A percentile compares a stretch with the other conserved stretches of the same genome.
These are phyloP conservation scores for Hippophae rhamnoides DNA, from an alignment of 306 rosid species.

Conservation along the genomic window DNA sequence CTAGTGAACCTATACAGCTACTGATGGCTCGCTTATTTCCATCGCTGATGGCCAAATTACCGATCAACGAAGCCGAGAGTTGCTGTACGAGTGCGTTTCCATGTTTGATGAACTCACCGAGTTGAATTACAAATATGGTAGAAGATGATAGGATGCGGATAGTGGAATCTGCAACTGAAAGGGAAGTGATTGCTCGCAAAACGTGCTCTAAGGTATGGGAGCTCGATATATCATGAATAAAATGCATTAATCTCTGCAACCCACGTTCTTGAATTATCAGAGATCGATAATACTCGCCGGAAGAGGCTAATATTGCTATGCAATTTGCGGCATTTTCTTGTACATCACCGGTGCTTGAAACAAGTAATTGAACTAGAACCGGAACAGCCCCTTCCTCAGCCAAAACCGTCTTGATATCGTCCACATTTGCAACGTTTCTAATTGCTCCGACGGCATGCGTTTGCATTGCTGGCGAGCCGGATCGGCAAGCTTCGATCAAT, in stretches of 20 bases:
- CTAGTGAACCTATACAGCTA: conserved; percentile 35
- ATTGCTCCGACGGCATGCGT: conserved; percentile 39
- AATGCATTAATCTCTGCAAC: conserved; percentile 34
- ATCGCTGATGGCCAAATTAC: conserved; percentile 28
- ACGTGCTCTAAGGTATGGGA: conserved; percentile 30
- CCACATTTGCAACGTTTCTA: conserved; percentile 31
- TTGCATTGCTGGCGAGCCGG: conserved; percentile 35
- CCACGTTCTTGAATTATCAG: conserved; percentile 37
- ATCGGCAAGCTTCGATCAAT: conserved; percentile 40
- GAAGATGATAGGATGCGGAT: conserved; percentile 33
- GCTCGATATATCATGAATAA: conserved; percentile 37
- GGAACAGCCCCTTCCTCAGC: conserved; percentile 50
- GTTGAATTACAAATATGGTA: conserved; percentile 29
- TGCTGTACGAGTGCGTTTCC: conserved; percentile 33
- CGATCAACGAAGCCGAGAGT: conserved; percentile 35
- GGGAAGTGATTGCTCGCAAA: conserved; percentile 29
- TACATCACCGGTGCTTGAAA: conserved; percentile 25
- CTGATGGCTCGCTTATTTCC: conserved; percentile 49
- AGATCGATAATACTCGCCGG: conserved; percentile 40
- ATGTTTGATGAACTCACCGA: conserved; percentile 38
- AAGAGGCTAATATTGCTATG: conserved; percentile 32
- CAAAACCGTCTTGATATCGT: conserved; percentile 27
- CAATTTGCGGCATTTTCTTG: conserved; percentile 38
- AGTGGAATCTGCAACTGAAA: conserved; percentile 30
- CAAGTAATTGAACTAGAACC: conserved; percentile 29